Evolutionary conservation across 148 eudicot species (phyloP).

Genomic region (Persicaria tinctoria): DNA sequence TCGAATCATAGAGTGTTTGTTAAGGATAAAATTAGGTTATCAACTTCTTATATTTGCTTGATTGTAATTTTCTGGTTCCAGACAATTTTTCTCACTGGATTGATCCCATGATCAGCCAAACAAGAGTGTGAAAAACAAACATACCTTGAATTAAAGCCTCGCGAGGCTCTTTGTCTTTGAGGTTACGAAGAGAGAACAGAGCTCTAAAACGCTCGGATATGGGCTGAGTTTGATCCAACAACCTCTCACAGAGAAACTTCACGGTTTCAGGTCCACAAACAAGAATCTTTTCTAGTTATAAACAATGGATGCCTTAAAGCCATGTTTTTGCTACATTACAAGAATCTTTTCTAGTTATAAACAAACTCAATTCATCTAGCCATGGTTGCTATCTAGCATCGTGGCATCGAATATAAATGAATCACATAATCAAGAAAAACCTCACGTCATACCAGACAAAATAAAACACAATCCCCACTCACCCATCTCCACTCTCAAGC

Average conservation of each 20-base stretch:
- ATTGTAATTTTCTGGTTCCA: background rate
- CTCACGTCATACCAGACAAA: too few relatives aligned
- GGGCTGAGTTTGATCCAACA: slow-evolving; percentile 56
- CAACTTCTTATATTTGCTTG: background rate
- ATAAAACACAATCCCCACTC: too few relatives aligned
- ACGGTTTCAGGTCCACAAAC: slow-evolving; percentile 54
- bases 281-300: too few relatives aligned
- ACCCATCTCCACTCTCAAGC: too few relatives aligned
- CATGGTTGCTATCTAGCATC: too few relatives aligned
- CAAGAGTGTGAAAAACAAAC: slow-evolving; percentile 1
- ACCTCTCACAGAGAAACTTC: slow-evolving; percentile 52
- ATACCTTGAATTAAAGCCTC: slow-evolving; percentile 65
- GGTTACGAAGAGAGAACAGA: slow-evolving; percentile 85
- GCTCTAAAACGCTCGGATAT: slow-evolving; percentile 82
- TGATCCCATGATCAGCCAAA: background rate
- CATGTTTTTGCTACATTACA: too few relatives aligned
- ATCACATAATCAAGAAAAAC: too few relatives aligned
- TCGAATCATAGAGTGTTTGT: background rate
- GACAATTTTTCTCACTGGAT: too few relatives aligned
- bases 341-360: too few relatives aligned
- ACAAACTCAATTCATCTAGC: too few relatives aligned
- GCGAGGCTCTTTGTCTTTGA: slow-evolving; percentile 63
- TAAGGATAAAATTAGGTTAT: background rate
- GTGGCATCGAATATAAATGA: too few relatives aligned
- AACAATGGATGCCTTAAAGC: too few relatives aligned